Conservation (phyloP, 2,329 filamentous ascomycete genomes). For the Chaetothyriales sp. region DNA sequence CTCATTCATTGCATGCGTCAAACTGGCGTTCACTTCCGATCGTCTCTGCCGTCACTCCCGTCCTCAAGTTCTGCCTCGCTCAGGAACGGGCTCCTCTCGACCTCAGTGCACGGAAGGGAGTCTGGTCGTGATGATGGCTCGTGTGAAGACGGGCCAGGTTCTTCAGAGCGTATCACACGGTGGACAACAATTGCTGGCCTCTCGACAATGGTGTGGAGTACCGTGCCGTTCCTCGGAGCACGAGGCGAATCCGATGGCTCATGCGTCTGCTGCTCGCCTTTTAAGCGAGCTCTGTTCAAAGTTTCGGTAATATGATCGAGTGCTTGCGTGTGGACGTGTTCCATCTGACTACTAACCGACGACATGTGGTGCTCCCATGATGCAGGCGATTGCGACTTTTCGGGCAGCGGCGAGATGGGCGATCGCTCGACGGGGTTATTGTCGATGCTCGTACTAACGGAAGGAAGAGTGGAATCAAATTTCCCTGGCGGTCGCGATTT, state of each 20-base stretch:
- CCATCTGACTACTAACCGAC: constrained; percentile 14
- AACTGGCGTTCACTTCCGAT: not conserved
- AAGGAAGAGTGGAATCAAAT: constrained; percentile 15
- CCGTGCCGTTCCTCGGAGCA: constrained; percentile 1
- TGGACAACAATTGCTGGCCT: not conserved
- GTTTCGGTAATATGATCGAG: constrained; percentile 13
- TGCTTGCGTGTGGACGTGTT: constrained; percentile 13
- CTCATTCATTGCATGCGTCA: not conserved
- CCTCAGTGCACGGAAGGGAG: constrained; percentile 12
- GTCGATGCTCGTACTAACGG: constrained; percentile 12
- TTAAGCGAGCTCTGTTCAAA: constrained; percentile 1
- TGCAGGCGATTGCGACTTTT: constrained; percentile 1
- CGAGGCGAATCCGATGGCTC: not conserved
- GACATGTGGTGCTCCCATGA: constrained; percentile 3
- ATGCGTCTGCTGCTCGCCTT: constrained; percentile 6
- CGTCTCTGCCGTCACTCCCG: not conserved
- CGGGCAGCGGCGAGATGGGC: constrained; percentile 10
- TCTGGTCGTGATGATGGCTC: constrained; percentile 1
- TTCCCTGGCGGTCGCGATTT: constrained; percentile 17
- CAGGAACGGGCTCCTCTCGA: constrained; percentile 17
- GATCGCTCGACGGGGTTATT: constrained; percentile 4
- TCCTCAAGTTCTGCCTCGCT: constrained; percentile 15
- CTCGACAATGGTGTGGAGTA: not conserved
- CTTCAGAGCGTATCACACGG: constrained; percentile 14
- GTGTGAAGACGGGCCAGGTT: constrained; percentile 8